Evolutionary conservation across 441 rosid species (phyloP), one percentile per base, ranked within the genome.

Genomic region (Dalechampia spathulata): DNA sequence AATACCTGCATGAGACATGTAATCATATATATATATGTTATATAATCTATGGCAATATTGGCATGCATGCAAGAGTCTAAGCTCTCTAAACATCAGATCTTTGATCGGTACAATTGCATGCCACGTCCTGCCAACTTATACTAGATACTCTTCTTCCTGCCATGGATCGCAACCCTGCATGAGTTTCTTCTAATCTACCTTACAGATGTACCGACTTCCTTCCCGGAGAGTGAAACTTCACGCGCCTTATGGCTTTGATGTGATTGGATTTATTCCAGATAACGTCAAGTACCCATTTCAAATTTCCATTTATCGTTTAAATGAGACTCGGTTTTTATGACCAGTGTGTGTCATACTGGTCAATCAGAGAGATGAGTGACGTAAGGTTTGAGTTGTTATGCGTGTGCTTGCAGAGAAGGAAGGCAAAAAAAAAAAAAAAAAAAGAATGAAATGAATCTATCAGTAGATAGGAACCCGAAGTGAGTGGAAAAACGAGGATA

Each of bases 91-190:
- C 60, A 61, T 54, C 68, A 66, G 59, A 56, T 38, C 36, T 42
- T 53, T 66, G 73, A 64, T 69, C 55, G 42, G 68, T 66, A 71
- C 74, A 56, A 23, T 60, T 67, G 83, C 86, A 75, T 75, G 86
- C 79, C 79, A 77, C 71, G 58, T 64, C 72, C 67, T 57, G 80
- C 78, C 85, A 80, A 70, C 41, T 63, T 60, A 69, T 61, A 17
- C 72, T 49, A 49, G 67, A 64, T 60, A 60, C 73, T 63, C 51
- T 32, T 27, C 21, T 37, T 26, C 57, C 44, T 5, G 34, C 56
- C n/a, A n/a, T n/a, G n/a, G n/a, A n/a, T n/a, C n/a, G n/a, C 30
- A 23, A 20, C 27, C 17, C 42, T 22, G 49, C 47, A 25, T 15
- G 34, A 36, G 8, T 11, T 2, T 17, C 6, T 16, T 1, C 37